Base-by-base conservation (phyloP, 352 stramenopile species). In the Phytophthora boehmeriae region DNA sequence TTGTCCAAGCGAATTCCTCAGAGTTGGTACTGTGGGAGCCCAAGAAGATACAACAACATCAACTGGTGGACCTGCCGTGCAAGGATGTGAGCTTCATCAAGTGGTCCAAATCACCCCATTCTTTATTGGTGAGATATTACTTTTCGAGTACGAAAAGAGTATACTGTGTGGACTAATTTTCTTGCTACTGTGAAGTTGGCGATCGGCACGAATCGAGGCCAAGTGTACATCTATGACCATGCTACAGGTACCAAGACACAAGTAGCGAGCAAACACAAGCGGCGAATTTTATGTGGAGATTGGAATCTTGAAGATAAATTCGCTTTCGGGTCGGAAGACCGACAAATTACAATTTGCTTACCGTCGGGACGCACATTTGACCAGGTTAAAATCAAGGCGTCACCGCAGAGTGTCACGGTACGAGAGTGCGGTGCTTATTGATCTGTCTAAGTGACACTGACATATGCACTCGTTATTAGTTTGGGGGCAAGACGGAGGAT, bases 251-350 rank as follows among this genome's bases (percentile, higher is more conserved):
- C 70, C 17, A 86, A 88, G 36, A 68, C 63, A 9, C 73, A 88
- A 58, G 83, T 75, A 32, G 63, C 70, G 54, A 88, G 78, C 67
- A 93, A 91, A 49, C 83, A 93, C 73, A 93, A 93, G 63, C 76
- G 77, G 11, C 79, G 81, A 11, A 93, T 93, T 57, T 59, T 91
- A 27, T 93, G 83, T 30, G 83, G 83, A 19, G 83, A 90, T 62
- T 93, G 83, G 83, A 93, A 91, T 46, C 48, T 86, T 23, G 77
- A 93, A 55, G 83, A 88, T 60, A 90, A 90, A 64, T 93, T 93
- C 62, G 83, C 83, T 2, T 93, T 90, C 63, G 83, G 83, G 17
- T 91, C 81, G 9, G 83, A 93, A 54, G 83, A 93, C 51, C 61
- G 78, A 17, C 83, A 93, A 52, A 89, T 93, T 63, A 90, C 83